These are phyloP conservation scores for Coemansia sp. DNA, from an alignment of 192 early-diverging fungal genomes.

Conservation along the genomic window DNA sequence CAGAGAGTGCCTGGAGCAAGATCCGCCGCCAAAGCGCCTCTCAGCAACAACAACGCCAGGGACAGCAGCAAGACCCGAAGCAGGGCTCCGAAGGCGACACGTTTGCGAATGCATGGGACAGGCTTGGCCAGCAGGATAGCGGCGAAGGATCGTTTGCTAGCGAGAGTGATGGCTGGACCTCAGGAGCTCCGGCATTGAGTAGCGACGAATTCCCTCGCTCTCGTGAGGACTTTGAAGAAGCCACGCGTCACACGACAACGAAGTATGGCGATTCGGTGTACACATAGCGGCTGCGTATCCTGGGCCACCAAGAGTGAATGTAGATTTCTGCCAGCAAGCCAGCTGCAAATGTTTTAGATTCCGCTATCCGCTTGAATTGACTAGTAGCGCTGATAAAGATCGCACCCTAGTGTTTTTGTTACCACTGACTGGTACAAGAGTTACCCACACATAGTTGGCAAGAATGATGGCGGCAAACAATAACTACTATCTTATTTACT, in stretches of 20 bases:
- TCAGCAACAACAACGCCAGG: not conserved
- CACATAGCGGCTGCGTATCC: not conserved
- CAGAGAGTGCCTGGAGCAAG: conserved; percentile 24
- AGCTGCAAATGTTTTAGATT: too few relatives aligned
- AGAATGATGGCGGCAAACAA: too few relatives aligned
- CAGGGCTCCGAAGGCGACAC: conserved; percentile 1
- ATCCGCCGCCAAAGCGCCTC: conserved; percentile 24
- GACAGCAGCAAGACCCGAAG: not conserved
- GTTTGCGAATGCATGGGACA: conserved; percentile 21
- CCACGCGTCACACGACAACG: not conserved
- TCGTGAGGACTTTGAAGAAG: conserved; percentile 35
- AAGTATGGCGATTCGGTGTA: conserved; percentile 10
- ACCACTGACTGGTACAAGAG: too few relatives aligned
- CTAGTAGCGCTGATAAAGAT: too few relatives aligned
- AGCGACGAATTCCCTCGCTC: conserved; percentile 30
- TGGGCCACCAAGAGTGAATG: too few relatives aligned
- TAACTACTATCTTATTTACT: too few relatives aligned
- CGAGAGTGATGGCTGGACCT: not conserved
- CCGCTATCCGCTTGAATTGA: too few relatives aligned
- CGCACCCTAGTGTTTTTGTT: too few relatives aligned
- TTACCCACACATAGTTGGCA: too few relatives aligned
- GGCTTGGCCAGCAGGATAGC: conserved; percentile 7
- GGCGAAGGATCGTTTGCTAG: not conserved
- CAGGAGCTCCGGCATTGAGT: conserved; percentile 3
- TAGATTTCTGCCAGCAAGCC: too few relatives aligned